Evolutionary conservation across 257 asterid genomes (phyloP), one percentile per base, ranked within the genome.

Genomic region (Buddleja alternifolia): DNA sequence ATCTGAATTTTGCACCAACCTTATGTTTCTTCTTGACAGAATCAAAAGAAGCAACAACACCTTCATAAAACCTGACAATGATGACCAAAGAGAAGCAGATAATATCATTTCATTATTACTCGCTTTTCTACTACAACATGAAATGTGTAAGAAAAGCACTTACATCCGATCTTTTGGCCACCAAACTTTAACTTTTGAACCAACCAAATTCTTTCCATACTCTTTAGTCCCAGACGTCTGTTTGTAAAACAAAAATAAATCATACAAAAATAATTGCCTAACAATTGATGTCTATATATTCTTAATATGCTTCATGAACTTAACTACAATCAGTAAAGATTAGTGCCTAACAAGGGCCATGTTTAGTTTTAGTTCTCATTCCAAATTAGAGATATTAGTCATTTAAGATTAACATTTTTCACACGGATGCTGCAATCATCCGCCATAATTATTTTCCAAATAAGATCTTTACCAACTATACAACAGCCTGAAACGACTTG

Each of bases 91-190:
- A 72, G 66, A 25, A 40, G 59, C 50, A 69, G 10, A 47, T 42
- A 7, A 72, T 20, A 9, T 58, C 54, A 36, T 50, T 69, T 20
- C 12, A 7, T 32, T 29, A 69, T 48, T 19, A 61, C 54, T 34
- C 53, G 44, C 53, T 42, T 17, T 16, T 21, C 52, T 52, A 50
- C 37, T 24, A 25, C 60, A 61, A 32, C 12, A 32, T 29, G 54
- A 24, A 65, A 58, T 41, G 48, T 47, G 54, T 45, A 40, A 54
- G 42, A 53, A 45, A 57, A 73, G 60, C 73, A 76, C 98, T 87
- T 82, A 94, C 99, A 0, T 8, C 17, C 45, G 60, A 86, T 94
- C 99, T 17, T 72, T 24, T 0, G 98, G 99, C 99, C 99, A 94
- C 90, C 88, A 94, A 63, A 94, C 96, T 79, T 77, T 89, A 67